Evolutionary conservation across 345 rosid species (phyloP).

Genomic region (Syzygium aqueum): DNA sequence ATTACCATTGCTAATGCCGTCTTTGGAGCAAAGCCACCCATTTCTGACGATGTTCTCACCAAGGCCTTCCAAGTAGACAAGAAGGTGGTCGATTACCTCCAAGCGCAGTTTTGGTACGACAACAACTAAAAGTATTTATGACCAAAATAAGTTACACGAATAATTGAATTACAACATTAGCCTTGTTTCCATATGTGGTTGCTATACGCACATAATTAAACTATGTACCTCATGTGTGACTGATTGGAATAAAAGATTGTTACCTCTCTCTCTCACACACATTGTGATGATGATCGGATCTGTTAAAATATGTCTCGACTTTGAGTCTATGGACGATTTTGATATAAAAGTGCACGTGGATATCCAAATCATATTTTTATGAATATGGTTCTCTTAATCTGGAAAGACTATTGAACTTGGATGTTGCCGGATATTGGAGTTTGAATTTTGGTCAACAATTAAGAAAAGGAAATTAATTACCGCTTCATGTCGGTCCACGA

Average conservation of each 20-base stretch:
- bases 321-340: too few relatives aligned
- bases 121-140: neutral
- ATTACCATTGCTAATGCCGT: constrained; percentile 3
- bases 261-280: neutral
- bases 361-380: too few relatives aligned
- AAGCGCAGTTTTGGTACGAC: constrained; percentile 3
- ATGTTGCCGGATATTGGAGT: too few relatives aligned
- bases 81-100: constrained; percentile 1
- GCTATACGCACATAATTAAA: neutral
- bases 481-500: too few relatives aligned
- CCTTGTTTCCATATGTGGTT: neutral
- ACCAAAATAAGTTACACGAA: neutral
- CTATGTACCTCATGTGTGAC: neutral
- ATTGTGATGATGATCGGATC: neutral
- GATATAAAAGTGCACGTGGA: too few relatives aligned
- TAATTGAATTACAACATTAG: neutral
- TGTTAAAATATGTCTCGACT: too few relatives aligned
- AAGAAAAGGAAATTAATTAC: too few relatives aligned
- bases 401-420: too few relatives aligned
- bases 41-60: neutral
- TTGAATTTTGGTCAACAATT: too few relatives aligned
- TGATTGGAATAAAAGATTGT: neutral
- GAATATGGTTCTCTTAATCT: too few relatives aligned
- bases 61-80: constrained; percentile 11
- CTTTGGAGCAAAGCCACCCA: constrained; percentile 7